Base-by-base conservation (phyloP, 495 filamentous ascomycete species). In the Podospora pseudocomata region DNA sequence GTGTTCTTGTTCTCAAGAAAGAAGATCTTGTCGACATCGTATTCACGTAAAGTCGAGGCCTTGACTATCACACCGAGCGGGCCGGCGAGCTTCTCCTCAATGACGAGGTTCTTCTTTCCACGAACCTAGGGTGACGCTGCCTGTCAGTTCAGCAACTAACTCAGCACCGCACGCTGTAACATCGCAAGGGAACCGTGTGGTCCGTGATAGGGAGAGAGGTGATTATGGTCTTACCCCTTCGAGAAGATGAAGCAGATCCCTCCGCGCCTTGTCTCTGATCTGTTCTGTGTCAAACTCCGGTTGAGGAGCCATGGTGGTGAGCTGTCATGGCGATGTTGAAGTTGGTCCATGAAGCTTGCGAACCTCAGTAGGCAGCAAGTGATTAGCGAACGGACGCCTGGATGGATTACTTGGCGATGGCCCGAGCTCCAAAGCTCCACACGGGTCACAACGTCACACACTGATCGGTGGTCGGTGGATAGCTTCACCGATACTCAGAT, bases 71-170 rank as follows among this genome's bases (percentile, higher is more conserved):
- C 85, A 61, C 92, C 92, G 63, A 99, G 85, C 44, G 93, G 91
- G 53, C 94, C 94, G 70, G 94, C 93, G 72, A 99, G 85, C 73
- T 89, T 86, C 78, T 92, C 90, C 76, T 97, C 94, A 74, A 98
- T 89, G 65, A 98, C 90, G 69, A 99, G 85, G 80, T 97, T 97
- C 84, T 99, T 99, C 88, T 97, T 98, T 67, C 96, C 96, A 76
- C 92, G 90, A 68, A 97, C 91, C 95, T 99, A 68, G 58, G 65
- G 75, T 63, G 62, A 60, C 39, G 61, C 68, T 74, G 67, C 68
- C 70, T 74, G 77, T 77, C 73, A 78, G 71, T 78, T 63, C 61
- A 63, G 61, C 32, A 63, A 49, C 39, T 11, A 49, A 63, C 30
- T 32, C 23, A 61, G 16, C 28, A 27, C 59, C 71, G 63, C 39